Conservation (phyloP, 768 basidiomycete species). For the Termitomyces bulborhizus region DNA sequence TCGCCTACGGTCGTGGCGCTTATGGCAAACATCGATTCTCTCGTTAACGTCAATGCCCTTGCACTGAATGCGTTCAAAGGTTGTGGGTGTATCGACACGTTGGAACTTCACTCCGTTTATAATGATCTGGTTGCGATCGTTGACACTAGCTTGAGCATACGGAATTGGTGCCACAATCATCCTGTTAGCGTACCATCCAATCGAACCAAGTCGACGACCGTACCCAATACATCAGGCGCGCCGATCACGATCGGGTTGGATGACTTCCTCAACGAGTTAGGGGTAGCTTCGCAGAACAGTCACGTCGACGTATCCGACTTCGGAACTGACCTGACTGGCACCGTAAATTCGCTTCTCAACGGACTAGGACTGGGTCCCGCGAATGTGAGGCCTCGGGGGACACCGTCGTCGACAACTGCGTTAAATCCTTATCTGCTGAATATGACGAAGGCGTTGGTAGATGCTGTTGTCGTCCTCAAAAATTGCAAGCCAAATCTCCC, state of each 20-base stretch:
- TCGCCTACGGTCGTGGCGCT: constrained; percentile 17
- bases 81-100: constrained; percentile 16
- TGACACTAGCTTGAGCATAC: constrained; percentile 8
- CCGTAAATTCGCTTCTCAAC: constrained; percentile 3
- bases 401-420: not conserved
- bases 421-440: constrained; percentile 13
- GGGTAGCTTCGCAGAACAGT: constrained; percentile 5
- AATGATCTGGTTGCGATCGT: constrained; percentile 15
- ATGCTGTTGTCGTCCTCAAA: constrained; percentile 15
- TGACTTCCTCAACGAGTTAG: constrained; percentile 2
- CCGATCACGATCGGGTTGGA: constrained; percentile 10
- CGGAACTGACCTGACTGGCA: not conserved
- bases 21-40: constrained; percentile 12
- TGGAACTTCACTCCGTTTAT: constrained; percentile 14
- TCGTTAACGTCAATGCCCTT: constrained; percentile 17
- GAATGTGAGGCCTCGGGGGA: constrained; percentile 1
- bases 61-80: constrained; percentile 12
- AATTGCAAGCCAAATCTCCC: constrained; percentile 7
- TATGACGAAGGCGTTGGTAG: constrained; percentile 14
- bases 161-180: constrained; percentile 12
- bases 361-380: constrained; percentile 4
- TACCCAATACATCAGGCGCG: constrained; percentile 3
- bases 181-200: constrained; percentile 2
- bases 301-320: constrained; percentile 1
- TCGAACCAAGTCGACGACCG: not conserved